A percentile compares a stretch with the other conserved stretches of the same genome.
Evolutionary conservation across 2,329 filamentous ascomycete genomes (phyloP).

Genomic region (Pyricularia pennisetigena): DNA sequence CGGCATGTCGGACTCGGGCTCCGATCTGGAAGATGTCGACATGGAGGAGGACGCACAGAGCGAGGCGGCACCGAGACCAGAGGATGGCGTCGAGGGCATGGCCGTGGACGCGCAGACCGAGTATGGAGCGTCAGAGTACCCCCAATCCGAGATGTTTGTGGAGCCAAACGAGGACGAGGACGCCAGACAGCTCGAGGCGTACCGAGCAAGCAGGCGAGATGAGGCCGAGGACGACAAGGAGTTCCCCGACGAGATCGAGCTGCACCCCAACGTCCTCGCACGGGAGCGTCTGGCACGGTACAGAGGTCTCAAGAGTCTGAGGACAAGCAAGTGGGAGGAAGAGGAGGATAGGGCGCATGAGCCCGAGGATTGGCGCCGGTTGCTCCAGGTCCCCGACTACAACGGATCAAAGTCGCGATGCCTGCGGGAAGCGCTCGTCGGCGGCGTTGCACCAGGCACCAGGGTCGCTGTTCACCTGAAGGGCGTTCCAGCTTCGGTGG

Average conservation of each 20-base stretch:
- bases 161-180: constrained; percentile 76
- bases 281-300: constrained; percentile 79
- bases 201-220: constrained; percentile 64
- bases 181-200: constrained; percentile 69
- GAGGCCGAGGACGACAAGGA: constrained; percentile 80
- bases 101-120: constrained; percentile 62
- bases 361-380: constrained; percentile 78
- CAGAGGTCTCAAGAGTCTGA: constrained; percentile 82
- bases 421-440: constrained; percentile 75
- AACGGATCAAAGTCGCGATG: constrained; percentile 69
- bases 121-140: constrained; percentile 76
- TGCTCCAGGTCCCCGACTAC: constrained; percentile 86
- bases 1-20: constrained; percentile 72
- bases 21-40: constrained; percentile 65
- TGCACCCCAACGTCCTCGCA: constrained; percentile 79
- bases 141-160: constrained; percentile 85
- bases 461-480: constrained; percentile 71
- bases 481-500: constrained; percentile 32
- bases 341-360: constrained; percentile 80
- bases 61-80: constrained; percentile 50
- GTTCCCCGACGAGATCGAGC: constrained; percentile 94
- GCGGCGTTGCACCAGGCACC: constrained; percentile 75
- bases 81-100: constrained; percentile 72
- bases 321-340: constrained; percentile 80
- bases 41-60: constrained; percentile 47